A percentile compares a stretch with the other conserved stretches of the same genome.
phyloP scores from a whole-genome alignment of 805 yeast species.

The Suhomyces sp. region DNA sequence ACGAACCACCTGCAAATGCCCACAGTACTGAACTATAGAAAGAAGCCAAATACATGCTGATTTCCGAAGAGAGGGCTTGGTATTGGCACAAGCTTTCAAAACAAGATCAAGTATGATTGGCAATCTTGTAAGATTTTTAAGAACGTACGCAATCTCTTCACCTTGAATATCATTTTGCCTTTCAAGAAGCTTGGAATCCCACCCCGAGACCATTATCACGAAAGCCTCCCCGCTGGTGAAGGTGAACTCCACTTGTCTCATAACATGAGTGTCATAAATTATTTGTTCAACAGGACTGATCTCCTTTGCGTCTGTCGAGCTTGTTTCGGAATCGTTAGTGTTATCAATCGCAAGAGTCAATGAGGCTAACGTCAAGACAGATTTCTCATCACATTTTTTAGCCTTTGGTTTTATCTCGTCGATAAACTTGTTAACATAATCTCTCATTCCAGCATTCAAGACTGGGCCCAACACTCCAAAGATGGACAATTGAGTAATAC shows the following conservation, averaged over 20 bases:
- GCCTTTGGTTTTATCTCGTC: constrained; percentile 36
- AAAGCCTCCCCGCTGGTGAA: constrained; percentile 86
- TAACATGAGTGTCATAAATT: constrained; percentile 55
- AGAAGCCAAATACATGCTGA: constrained; percentile 85
- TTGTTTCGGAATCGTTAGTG: neutral
- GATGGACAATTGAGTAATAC: constrained; percentile 42
- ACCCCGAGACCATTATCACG: constrained; percentile 67
- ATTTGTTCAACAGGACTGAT: constrained; percentile 33
- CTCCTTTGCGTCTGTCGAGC: neutral
- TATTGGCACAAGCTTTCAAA: constrained; percentile 51
- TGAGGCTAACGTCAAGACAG: constrained; percentile 55
- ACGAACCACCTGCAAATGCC: constrained; percentile 40
- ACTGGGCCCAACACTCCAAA: constrained; percentile 47
- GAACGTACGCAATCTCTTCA: constrained; percentile 16
- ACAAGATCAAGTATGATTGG: constrained; percentile 45
- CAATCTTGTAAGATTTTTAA: constrained; percentile 16
- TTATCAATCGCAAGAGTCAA: constrained; percentile 42
- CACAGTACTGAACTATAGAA: constrained; percentile 73
- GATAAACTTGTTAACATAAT: constrained; percentile 18
- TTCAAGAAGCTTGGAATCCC: constrained; percentile 59
- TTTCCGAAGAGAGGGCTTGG: constrained; percentile 72
- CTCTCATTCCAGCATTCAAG: constrained; percentile 9
- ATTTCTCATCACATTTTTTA: constrained; percentile 56
- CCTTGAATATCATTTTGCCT: constrained; percentile 56
- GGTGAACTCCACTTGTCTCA: constrained; percentile 72